Evolutionary conservation across 1,139 yeast species (phyloP).

Genomic region (Candida smagusa): DNA sequence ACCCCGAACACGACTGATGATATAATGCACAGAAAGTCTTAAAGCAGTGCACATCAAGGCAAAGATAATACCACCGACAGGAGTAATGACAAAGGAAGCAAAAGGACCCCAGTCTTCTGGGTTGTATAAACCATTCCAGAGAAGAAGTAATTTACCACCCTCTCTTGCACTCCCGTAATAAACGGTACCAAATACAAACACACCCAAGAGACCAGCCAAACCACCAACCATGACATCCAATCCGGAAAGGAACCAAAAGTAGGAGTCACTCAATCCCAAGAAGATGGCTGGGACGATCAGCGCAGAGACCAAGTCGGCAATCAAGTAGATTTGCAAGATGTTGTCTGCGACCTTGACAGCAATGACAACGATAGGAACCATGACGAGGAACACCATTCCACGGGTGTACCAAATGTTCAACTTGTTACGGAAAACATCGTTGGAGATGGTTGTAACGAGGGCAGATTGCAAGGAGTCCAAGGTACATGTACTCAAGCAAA

Average conservation of each 20-base stretch:
- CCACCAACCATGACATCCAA: constrained; percentile 84
- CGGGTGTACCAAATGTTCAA: constrained; percentile 66
- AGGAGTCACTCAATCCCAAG: constrained; percentile 64
- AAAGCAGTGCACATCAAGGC: constrained; percentile 51
- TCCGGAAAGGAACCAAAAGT: constrained; percentile 70
- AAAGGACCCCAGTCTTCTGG: constrained; percentile 88
- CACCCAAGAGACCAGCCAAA: constrained; percentile 73
- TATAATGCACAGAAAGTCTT: constrained; percentile 42
- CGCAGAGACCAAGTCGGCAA: constrained; percentile 86
- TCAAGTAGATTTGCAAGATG: constrained; percentile 80
- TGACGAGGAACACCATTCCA: constrained; percentile 65
- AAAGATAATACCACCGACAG: constrained; percentile 70
- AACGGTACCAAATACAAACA: constrained; percentile 78
- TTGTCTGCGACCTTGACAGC: constrained; percentile 79
- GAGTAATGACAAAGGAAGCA: constrained; percentile 92
- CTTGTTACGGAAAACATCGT: constrained; percentile 83
- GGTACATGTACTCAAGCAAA: constrained; percentile 79
- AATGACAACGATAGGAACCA: constrained; percentile 82
- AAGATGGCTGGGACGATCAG: constrained; percentile 84
- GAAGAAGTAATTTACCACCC: constrained; percentile 73
- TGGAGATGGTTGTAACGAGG: constrained; percentile 82
- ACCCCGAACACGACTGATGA: constrained; percentile 37
- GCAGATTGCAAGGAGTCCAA: constrained; percentile 90
- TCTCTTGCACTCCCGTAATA: constrained; percentile 68
- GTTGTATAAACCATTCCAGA: constrained; percentile 77